phyloP scores from a whole-genome alignment of 2,329 filamentous ascomycete species.

The Pseudogymnoascus pannorum region DNA sequence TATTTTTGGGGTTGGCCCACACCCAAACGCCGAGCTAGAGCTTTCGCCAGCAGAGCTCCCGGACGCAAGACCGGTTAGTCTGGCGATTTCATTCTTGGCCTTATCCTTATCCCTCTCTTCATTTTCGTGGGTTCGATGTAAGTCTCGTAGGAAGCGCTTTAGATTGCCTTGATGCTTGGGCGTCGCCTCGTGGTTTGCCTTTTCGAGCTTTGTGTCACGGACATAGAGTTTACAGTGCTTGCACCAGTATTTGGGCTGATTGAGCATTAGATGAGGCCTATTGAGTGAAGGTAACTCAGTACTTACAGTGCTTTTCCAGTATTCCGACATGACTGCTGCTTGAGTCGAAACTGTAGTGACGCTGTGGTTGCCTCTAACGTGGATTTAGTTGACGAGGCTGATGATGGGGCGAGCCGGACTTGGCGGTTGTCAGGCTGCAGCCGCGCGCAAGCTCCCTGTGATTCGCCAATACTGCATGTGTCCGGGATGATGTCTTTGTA shows the following conservation, averaged over 20 bases:
- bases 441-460: constrained; percentile 6
- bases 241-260: constrained; percentile 85
- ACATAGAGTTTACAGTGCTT: constrained; percentile 91
- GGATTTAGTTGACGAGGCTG: constrained; percentile 5
- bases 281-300: neutral
- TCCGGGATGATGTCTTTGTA: constrained; percentile 4
- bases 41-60: constrained; percentile 27
- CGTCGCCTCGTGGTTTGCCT: constrained; percentile 81
- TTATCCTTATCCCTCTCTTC: constrained; percentile 74
- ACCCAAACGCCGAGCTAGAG: constrained; percentile 20
- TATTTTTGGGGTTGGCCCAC: constrained; percentile 23
- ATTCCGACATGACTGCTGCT: constrained; percentile 71
- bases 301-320: constrained; percentile 87
- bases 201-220: constrained; percentile 86
- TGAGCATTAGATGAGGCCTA: constrained; percentile 15
- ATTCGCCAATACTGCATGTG: neutral
- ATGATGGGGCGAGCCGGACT: neutral
- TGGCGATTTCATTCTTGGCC: constrained; percentile 76
- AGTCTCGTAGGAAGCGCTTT: constrained; percentile 80
- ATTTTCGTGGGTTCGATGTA: constrained; percentile 77
- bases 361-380: neutral
- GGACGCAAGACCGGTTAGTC: constrained; percentile 70
- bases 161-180: constrained; percentile 76
- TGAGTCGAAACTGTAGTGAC: neutral
- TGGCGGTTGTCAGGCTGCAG: constrained; percentile 3